Evolutionary conservation across 2,329 filamentous ascomycete genomes (phyloP).

Genomic region (Helicocarpus griseus): DNA sequence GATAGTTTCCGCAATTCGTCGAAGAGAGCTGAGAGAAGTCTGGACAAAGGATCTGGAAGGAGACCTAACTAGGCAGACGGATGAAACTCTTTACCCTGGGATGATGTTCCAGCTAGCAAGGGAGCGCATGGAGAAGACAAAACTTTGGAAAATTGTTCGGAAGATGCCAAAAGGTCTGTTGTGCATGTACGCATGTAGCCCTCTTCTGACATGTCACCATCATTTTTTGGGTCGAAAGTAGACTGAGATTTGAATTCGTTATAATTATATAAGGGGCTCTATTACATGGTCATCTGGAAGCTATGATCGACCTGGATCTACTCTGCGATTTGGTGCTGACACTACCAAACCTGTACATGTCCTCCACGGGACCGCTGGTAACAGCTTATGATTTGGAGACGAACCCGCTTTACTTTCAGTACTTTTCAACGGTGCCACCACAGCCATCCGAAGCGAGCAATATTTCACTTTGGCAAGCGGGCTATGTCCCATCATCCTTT

Average conservation of each 20-base stretch:
- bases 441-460: conserved; percentile 24
- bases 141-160: conserved; percentile 74
- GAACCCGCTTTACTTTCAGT: conserved; percentile 54
- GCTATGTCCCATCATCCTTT: conserved; percentile 51
- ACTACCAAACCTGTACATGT: conserved; percentile 65
- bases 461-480: conserved; percentile 55
- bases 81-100: conserved; percentile 64
- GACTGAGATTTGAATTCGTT: neutral
- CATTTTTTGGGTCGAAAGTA: neutral
- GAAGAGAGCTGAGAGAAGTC: conserved; percentile 62
- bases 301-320: conserved; percentile 81
- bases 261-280: conserved; percentile 38
- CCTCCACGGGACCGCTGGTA: conserved; percentile 49
- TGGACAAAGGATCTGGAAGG: conserved; percentile 71
- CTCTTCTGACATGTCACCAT: too few species aligned
- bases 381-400: conserved; percentile 45
- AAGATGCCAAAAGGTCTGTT: conserved; percentile 69
- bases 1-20: conserved; percentile 71
- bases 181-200: too few species aligned
- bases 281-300: conserved; percentile 80
- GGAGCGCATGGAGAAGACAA: conserved; percentile 70
- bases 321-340: conserved; percentile 61
- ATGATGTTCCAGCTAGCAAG: conserved; percentile 91
- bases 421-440: conserved; percentile 36
- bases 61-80: conserved; percentile 34